phyloP scores from a whole-genome alignment of 2,329 filamentous ascomycete species.

The Colletotrichum somersetense region DNA sequence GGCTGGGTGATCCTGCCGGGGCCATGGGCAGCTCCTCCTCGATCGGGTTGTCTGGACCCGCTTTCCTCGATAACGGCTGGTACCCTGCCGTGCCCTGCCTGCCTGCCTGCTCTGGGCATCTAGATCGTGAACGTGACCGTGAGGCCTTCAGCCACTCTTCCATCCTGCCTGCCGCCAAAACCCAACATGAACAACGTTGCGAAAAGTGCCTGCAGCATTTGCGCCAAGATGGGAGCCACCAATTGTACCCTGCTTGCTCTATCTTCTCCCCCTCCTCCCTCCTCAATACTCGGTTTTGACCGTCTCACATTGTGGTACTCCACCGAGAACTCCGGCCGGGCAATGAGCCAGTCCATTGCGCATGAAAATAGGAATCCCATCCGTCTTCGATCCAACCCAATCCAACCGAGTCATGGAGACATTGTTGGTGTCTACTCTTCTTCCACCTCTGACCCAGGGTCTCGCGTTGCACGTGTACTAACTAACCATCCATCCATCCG shows the following conservation, averaged over 20 bases:
- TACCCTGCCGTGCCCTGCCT: background rate
- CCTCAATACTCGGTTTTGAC: background rate
- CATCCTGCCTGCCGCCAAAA: background rate
- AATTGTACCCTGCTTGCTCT: background rate
- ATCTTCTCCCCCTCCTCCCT: background rate
- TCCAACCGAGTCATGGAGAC: constrained; percentile 14
- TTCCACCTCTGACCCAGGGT: constrained; percentile 4
- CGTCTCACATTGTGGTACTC: background rate
- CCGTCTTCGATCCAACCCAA: constrained; percentile 26
- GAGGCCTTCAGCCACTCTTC: background rate
- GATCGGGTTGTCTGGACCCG: constrained; percentile 26
- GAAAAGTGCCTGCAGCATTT: background rate
- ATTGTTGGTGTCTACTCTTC: constrained; percentile 9
- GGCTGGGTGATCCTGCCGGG: constrained; percentile 16
- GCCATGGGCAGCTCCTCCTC: constrained; percentile 28
- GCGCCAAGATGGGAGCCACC: background rate
- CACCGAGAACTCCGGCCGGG: constrained; percentile 8
- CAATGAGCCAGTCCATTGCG: constrained; percentile 4
- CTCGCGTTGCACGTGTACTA: background rate
- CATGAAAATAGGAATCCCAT: constrained; percentile 34
- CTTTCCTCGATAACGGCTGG: constrained; percentile 23
- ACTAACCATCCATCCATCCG: constrained; percentile 16
- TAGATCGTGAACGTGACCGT: background rate
- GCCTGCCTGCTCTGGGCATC: constrained; percentile 13
- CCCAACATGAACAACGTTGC: background rate